phyloP scores from a whole-genome alignment of 1,139 yeast species.

The Zygosaccharomyces sapae region DNA sequence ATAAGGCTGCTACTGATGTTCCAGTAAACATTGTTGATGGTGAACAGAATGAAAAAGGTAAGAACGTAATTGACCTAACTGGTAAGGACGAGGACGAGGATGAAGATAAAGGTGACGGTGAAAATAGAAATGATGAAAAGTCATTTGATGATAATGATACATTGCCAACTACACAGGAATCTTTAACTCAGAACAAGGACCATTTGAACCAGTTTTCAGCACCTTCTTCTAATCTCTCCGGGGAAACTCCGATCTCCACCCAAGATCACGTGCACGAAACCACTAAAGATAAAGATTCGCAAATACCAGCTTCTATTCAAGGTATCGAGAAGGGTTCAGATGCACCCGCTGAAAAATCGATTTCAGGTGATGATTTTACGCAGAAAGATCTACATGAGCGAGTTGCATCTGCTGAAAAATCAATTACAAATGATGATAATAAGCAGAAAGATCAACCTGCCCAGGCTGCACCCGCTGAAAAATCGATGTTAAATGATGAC shows the following conservation, averaged over 20 bases:
- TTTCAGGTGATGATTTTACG: no score
- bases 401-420: no score
- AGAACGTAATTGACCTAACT: slow-evolving; percentile 2
- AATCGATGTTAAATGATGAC: no score
- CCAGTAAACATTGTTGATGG: slow-evolving; percentile 10
- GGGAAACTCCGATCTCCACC: background rate
- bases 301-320: background rate
- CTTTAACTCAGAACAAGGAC: background rate
- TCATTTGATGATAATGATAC: background rate
- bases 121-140: slow-evolving; percentile 2
- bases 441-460: no score
- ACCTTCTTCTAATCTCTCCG: slow-evolving; percentile 1
- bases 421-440: no score
- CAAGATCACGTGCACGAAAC: background rate
- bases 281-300: background rate
- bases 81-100: background rate
- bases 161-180: background rate
- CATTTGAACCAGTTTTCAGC: background rate
- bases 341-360: no score
- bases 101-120: background rate
- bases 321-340: no score
- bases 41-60: background rate
- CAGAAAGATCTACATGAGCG: no score
- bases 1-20: background rate
- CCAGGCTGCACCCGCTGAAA: no score